phyloP scores from a whole-genome alignment of 192 early-diverging fungal species.

The Coemansia sp. region DNA sequence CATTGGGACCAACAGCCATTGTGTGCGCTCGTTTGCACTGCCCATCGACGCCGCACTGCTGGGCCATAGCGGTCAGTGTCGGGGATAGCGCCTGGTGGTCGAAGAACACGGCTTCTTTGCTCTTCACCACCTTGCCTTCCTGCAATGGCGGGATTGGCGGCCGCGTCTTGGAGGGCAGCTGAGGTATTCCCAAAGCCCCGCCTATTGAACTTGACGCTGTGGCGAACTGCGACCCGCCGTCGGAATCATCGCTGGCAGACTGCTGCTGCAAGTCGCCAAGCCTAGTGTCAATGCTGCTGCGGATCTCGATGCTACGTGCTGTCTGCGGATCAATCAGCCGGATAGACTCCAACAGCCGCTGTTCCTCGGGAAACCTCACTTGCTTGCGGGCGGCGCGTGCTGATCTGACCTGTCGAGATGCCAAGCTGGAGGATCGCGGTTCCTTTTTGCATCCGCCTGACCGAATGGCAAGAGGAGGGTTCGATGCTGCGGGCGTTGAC shows the following conservation, averaged over 20 bases:
- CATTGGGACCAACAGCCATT: conserved; percentile 39
- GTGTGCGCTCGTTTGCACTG: neutral
- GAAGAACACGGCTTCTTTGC: conserved; percentile 13
- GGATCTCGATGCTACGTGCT: conserved; percentile 28
- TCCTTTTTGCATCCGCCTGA: too few species aligned
- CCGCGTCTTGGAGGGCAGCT: neutral
- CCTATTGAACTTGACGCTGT: neutral
- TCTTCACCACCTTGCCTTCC: conserved; percentile 1
- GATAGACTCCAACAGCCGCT: conserved; percentile 40
- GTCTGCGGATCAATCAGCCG: conserved; percentile 30
- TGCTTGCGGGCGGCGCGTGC: conserved; percentile 15
- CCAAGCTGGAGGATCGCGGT: neutral
- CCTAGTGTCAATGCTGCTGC: neutral
- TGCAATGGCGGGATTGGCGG: conserved; percentile 17
- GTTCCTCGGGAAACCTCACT: conserved; percentile 46
- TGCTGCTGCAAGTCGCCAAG: neutral
- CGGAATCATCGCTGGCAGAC: neutral
- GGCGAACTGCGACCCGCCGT: neutral
- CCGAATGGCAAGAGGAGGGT: neutral
- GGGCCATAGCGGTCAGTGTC: conserved; percentile 13
- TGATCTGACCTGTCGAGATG: conserved; percentile 3
- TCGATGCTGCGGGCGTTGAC: neutral
- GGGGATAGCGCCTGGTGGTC: conserved; percentile 11
- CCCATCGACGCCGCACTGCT: neutral
- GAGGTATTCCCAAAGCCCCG: too few species aligned